A percentile compares a stretch with the other conserved stretches of the same genome.
phyloP scores from a whole-genome alignment of 23 red algal genomes.

The Gracilaria domingensis region DNA sequence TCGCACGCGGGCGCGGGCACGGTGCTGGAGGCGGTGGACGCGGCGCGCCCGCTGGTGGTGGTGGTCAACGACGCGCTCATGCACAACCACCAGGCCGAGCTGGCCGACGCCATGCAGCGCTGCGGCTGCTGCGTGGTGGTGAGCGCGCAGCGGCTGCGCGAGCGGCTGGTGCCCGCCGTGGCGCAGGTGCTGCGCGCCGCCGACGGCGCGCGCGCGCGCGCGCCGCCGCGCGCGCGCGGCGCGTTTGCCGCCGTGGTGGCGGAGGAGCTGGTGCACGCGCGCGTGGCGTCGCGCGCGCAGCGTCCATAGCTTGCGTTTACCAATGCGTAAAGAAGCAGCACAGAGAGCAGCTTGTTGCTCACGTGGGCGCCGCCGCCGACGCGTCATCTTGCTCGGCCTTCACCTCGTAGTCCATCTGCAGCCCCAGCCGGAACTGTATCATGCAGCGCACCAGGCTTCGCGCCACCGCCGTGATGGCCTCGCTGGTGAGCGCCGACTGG shows the following conservation, averaged over 20 bases:
- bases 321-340: too few relatives aligned
- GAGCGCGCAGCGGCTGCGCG: not conserved
- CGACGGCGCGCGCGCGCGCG: not conserved
- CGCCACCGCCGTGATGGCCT: constrained; percentile 53
- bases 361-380: too few relatives aligned
- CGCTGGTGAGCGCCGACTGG: constrained; percentile 74
- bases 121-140: constrained; percentile 50
- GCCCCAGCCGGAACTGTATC: constrained; percentile 33
- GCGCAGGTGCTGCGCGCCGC: not conserved
- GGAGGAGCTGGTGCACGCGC: constrained; percentile 5
- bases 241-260: constrained; percentile 20
- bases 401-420: constrained; percentile 51
- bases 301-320: too few relatives aligned
- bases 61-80: constrained; percentile 86
- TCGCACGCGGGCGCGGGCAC: constrained; percentile 88
- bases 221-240: constrained; percentile 15
- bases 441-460: constrained; percentile 51
- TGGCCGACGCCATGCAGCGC: constrained; percentile 74
- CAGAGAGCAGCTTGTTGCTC: too few relatives aligned
- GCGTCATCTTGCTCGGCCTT: constrained; percentile 16
- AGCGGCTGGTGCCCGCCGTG: constrained; percentile 14
- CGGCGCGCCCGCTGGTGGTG: constrained; percentile 57
- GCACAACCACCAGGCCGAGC: constrained; percentile 93
- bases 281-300: too few relatives aligned
- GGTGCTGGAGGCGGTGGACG: constrained; percentile 74